Evolutionary conservation across 768 basidiomycete species (phyloP), one percentile per base, ranked within the genome.

Genomic region (Lentinula sp.): DNA sequence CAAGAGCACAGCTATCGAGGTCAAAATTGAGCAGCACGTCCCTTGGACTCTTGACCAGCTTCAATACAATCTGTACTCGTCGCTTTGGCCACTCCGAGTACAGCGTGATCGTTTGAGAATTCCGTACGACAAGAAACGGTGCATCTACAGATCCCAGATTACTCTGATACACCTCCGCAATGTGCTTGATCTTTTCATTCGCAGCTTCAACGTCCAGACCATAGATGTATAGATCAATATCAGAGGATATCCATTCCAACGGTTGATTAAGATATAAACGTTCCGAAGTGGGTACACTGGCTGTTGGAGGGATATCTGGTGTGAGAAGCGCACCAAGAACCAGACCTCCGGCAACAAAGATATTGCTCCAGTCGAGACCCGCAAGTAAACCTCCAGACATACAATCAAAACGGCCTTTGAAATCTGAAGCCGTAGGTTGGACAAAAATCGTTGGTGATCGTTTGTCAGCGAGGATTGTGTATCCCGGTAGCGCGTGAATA

Each of bases 61-160:
- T 66, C 48, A 66, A 42, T 11, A 66, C 64, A 23, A 65, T 63
- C 31, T 66, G 66, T 28, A 66, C 60, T 21, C 64, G 50, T 13
- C 61, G 59, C 23, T 37, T 65, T 2, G 64, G 64, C 57, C 59
- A 66, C 23, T 52, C 39, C 0, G 66, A 63, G 48, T 65, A 66
- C 16, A 66, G 31, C 1, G 64, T 66, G 34, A 65, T 65, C 5
- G 66, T 65, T 42, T 63, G 66, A 18, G 64, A 63, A n/a, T 65
- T 65, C 2, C 66, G 56, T 32, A 66, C 65, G 53, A 61, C 56
- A 9, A 66, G 61, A 48, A 62, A 62, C 15, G 63, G 65, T 13
- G 61, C 53, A 31, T 49, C 49, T 1, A 48, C 18, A 0, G 65
- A 61, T 2, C 35, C 53, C 45, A 64, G 45, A 45, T 66, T 66